Percentiles rank a stretch among this genome's conserved stretches.
Evolutionary conservation across 1,284 basidiomycete genomes (phyloP).

Genomic region (Pseudozyma sp.): DNA sequence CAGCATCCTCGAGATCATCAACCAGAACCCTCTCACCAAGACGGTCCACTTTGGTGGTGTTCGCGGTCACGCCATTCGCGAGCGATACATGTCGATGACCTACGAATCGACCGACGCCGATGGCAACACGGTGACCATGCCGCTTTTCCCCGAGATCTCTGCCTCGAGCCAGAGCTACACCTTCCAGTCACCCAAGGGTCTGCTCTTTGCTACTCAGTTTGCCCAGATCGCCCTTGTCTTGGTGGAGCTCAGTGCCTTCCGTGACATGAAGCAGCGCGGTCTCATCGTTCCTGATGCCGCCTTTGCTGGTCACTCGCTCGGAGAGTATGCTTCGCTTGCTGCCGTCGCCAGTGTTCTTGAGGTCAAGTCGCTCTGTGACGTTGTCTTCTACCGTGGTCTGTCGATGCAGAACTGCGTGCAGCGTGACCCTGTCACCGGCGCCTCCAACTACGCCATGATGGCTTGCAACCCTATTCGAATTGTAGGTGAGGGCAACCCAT

Average conservation of each 20-base stretch:
- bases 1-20: slow-evolving; percentile 90
- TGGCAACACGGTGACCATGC: slow-evolving; percentile 75
- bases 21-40: slow-evolving; percentile 71
- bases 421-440: slow-evolving; percentile 52
- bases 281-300: slow-evolving; percentile 90
- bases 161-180: slow-evolving; percentile 76
- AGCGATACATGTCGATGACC: slow-evolving; percentile 98
- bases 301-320: slow-evolving; percentile 97
- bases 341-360: slow-evolving; percentile 95
- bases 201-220: slow-evolving; percentile 97
- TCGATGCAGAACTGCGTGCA: slow-evolving; percentile 77
- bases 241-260: slow-evolving; percentile 96
- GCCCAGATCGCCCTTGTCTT: slow-evolving; percentile 95
- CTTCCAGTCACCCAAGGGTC: slow-evolving; percentile 93
- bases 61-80: slow-evolving; percentile 95
- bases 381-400: slow-evolving; percentile 99
- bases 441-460: slow-evolving; percentile 88
- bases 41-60: slow-evolving; percentile 99
- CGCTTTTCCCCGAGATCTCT: slow-evolving; percentile 65
- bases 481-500: slow-evolving; percentile 69
- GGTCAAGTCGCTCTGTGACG: slow-evolving; percentile 94
- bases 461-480: slow-evolving; percentile 97
- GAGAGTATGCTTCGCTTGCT: slow-evolving; percentile 96
- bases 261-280: slow-evolving; percentile 96
- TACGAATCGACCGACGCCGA: slow-evolving; percentile 91